Conservation (phyloP, 768 basidiomycete genomes). For the Podaxis carcinomalis region DNA sequence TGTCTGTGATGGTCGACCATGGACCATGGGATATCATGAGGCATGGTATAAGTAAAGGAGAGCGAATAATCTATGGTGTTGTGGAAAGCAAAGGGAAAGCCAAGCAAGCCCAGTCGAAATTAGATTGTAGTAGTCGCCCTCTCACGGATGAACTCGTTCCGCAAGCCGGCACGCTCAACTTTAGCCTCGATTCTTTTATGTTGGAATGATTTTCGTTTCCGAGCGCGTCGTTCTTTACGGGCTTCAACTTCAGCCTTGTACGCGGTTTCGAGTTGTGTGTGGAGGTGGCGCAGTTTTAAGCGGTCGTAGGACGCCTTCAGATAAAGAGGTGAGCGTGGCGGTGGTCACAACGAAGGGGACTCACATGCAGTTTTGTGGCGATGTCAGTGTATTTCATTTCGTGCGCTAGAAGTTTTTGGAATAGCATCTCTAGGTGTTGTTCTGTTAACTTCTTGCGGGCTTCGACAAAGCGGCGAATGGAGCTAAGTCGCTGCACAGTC, state of each 20-base stretch:
- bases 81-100: neutral
- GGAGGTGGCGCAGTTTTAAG: constrained; percentile 28
- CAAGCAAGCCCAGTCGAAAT: neutral
- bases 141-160: constrained; percentile 23
- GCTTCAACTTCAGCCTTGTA: constrained; percentile 27
- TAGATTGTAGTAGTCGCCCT: neutral
- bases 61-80: neutral
- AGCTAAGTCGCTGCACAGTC: constrained; percentile 25
- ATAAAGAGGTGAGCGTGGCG: neutral
- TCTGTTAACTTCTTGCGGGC: constrained; percentile 21
- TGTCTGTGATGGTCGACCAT: neutral
- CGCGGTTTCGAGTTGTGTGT: constrained; percentile 20
- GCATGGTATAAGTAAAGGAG: constrained; percentile 2
- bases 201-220: constrained; percentile 26
- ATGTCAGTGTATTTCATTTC: constrained; percentile 35
- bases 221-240: constrained; percentile 20
- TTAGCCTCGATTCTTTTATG: constrained; percentile 31
- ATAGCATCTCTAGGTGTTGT: constrained; percentile 22
- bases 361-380: constrained; percentile 30
- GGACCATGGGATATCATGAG: constrained; percentile 5
- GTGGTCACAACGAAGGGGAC: constrained; percentile 10
- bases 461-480: constrained; percentile 23
- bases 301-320: constrained; percentile 29
- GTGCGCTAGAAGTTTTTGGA: constrained; percentile 34
- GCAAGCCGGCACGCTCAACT: constrained; percentile 25